phyloP scores from a whole-genome alignment of 768 basidiomycete species.

The Boletus pseudo-olivaceus region DNA sequence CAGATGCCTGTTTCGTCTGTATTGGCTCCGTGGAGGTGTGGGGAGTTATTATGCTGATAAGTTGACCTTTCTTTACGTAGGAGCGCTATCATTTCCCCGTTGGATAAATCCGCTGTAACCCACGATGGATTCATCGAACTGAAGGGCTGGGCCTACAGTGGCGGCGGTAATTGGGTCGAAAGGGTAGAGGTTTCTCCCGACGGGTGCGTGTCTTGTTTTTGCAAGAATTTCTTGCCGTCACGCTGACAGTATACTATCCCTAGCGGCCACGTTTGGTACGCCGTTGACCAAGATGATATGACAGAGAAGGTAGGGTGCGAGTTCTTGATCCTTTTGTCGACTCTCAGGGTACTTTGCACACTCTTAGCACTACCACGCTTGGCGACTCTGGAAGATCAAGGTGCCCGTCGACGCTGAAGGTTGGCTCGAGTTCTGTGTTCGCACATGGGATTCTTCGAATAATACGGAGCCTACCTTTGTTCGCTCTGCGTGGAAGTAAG shows the following conservation, averaged over 20 bases:
- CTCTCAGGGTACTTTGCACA: not conserved
- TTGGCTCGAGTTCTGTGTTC: constrained; percentile 54
- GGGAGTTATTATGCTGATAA: not conserved
- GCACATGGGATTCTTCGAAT: constrained; percentile 56
- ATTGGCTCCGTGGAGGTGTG: not conserved
- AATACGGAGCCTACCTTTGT: constrained; percentile 56
- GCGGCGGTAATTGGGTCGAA: constrained; percentile 53
- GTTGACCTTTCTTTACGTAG: not conserved
- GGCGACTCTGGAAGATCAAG: constrained; percentile 51
- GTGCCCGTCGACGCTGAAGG: constrained; percentile 53
- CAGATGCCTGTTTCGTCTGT: constrained; percentile 58
- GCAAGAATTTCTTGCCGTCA: not conserved
- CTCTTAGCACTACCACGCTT: constrained; percentile 50
- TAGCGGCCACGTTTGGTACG: constrained; percentile 17
- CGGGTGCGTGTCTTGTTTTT: not conserved
- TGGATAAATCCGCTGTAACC: constrained; percentile 43
- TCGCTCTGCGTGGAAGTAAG: constrained; percentile 54
- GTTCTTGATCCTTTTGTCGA: not conserved
- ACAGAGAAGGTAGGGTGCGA: constrained; percentile 10
- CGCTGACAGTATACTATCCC: not conserved
- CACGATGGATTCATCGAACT: constrained; percentile 48
- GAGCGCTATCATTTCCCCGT: constrained; percentile 13
- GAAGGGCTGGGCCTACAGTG: constrained; percentile 43
- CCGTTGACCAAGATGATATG: constrained; percentile 13
- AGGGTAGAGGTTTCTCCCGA: constrained; percentile 47